These are phyloP conservation scores for Davidsoniella australis DNA, from an alignment of 2,329 filamentous ascomycete genomes.

Conservation along the genomic window DNA sequence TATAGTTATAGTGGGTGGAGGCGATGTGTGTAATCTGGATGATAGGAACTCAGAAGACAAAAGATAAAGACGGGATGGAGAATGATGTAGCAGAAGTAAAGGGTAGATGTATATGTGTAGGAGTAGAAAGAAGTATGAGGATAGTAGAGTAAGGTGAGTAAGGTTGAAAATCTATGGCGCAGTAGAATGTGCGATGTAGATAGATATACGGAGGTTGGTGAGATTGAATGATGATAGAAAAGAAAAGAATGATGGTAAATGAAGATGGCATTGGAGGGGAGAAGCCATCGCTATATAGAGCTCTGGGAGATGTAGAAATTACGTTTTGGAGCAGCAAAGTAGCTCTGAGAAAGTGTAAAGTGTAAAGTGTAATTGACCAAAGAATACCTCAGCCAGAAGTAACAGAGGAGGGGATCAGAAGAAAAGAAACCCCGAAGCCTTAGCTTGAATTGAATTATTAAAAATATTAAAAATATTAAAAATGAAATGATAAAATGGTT, in stretches of 20 bases:
- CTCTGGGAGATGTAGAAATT: background rate
- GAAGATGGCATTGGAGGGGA: slow-evolving; percentile 1
- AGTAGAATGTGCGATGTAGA: background rate
- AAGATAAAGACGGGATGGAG: background rate
- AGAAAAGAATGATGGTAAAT: slow-evolving; percentile 1
- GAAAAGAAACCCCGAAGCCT: background rate
- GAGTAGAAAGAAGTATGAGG: background rate
- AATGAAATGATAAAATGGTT: too few species aligned
- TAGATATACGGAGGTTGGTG: background rate
- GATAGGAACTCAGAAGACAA: background rate
- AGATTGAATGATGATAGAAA: background rate
- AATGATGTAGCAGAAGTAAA: background rate
- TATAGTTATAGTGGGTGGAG: background rate
- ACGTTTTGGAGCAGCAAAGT: background rate
- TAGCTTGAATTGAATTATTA: background rate
- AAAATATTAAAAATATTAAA: too few species aligned
- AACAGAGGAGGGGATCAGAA: background rate
- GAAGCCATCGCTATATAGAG: slow-evolving; percentile 2
- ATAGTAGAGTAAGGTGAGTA: background rate
- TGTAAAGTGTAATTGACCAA: background rate
- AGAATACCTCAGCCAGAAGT: background rate
- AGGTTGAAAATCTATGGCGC: background rate
- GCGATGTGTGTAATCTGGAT: background rate
- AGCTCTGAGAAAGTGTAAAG: too few species aligned
- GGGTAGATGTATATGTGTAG: background rate